phyloP scores from a whole-genome alignment of 306 rosid species.

The Sicyos edulis region DNA sequence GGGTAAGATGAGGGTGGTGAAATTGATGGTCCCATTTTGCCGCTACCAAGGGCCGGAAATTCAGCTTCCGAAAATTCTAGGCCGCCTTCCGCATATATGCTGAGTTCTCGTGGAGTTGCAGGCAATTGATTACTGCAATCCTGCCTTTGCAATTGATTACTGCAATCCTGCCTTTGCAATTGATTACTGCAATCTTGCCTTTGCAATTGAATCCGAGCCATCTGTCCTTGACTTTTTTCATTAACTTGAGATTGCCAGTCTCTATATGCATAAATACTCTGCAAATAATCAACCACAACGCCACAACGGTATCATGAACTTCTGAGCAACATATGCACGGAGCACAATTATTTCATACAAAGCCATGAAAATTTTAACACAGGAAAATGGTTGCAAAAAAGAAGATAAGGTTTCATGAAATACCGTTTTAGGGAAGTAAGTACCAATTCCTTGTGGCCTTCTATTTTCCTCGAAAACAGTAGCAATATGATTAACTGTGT shows the following conservation, averaged over 20 bases:
- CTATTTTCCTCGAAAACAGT: constrained; percentile 46
- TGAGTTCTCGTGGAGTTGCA: constrained; percentile 35
- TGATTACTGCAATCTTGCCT: constrained; percentile 35
- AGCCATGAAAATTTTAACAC: constrained; percentile 19
- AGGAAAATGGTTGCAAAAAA: not conserved
- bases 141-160: constrained; percentile 39
- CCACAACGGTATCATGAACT: constrained; percentile 10
- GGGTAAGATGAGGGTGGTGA: constrained; percentile 37
- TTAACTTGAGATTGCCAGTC: constrained; percentile 39
- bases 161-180: constrained; percentile 32
- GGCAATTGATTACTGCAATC: constrained; percentile 31
- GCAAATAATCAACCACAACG: constrained; percentile 34
- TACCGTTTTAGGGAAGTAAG: constrained; percentile 73
- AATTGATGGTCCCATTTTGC: constrained; percentile 38
- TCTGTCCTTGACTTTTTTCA: constrained; percentile 45
- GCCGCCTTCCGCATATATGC: constrained; percentile 29
- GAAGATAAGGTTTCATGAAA: constrained; percentile 7
- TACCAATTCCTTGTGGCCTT: constrained; percentile 64
- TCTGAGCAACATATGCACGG: not conserved
- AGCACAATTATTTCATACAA: constrained; percentile 8
- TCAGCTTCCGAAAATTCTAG: constrained; percentile 46
- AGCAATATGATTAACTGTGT: constrained; percentile 38
- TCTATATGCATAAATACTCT: constrained; percentile 42
- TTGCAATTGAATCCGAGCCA: constrained; percentile 37
- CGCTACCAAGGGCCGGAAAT: constrained; percentile 40